These are phyloP conservation scores for Ascochyta clinopodiicola DNA, from an alignment of 2,329 filamentous ascomycete genomes.

Conservation along the genomic window DNA sequence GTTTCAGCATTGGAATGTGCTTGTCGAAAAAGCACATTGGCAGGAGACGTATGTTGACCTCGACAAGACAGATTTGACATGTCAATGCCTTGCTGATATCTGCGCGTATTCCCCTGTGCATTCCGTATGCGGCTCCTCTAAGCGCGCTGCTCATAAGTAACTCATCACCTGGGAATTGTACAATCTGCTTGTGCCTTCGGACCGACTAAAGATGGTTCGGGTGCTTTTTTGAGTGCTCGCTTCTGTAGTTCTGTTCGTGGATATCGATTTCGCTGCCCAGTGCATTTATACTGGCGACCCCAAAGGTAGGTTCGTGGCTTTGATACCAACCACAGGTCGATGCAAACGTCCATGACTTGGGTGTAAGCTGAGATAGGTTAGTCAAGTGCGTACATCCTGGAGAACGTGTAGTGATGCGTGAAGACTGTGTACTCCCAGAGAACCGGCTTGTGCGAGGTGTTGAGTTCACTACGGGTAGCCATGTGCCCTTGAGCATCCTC, in stretches of 20 bases:
- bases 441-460: background rate
- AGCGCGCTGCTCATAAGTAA: background rate
- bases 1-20: constrained; percentile 12
- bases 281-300: background rate
- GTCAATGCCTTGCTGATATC: constrained; percentile 4
- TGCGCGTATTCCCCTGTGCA: constrained; percentile 6
- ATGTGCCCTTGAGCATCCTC: background rate
- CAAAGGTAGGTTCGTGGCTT: background rate
- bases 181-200: background rate
- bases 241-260: background rate
- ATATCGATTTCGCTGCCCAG: background rate
- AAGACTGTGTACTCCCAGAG: background rate
- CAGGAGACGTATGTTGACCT: background rate
- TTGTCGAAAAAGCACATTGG: background rate
- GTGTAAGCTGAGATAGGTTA: background rate
- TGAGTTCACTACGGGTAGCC: background rate
- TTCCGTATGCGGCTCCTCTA: constrained; percentile 11
- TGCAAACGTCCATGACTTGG: background rate
- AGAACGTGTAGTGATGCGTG: background rate
- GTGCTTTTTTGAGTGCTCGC: background rate
- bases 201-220: background rate
- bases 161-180: background rate
- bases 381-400: background rate
- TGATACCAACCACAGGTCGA: background rate
- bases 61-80: background rate